Conservation (phyloP, 139 green algal genomes). For the Tetradesmus lagerheimii region DNA sequence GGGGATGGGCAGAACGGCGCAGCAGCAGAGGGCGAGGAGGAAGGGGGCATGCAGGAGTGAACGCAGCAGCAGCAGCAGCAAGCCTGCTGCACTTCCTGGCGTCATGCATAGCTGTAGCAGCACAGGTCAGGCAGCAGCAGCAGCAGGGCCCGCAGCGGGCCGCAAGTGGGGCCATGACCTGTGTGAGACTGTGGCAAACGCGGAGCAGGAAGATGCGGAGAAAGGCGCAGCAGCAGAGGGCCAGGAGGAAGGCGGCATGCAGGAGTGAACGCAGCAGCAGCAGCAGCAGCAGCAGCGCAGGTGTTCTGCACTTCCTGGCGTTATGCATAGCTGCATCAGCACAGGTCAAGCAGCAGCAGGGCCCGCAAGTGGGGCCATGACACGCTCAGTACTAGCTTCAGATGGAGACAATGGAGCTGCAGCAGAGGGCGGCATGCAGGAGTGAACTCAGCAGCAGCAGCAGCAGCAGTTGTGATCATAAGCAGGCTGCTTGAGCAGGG, state of each 20-base stretch:
- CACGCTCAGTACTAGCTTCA: background rate
- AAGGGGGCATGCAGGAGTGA: conserved; percentile 25
- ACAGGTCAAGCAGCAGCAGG: background rate
- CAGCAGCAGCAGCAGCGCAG: too few relatives aligned
- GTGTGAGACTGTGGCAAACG: background rate
- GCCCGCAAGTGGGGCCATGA: conserved; percentile 29
- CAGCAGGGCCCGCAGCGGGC: background rate
- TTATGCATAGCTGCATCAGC: background rate
- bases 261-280: conserved; percentile 21
- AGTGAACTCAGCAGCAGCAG: conserved; percentile 17
- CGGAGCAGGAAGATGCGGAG: background rate
- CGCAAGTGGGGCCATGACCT: conserved; percentile 32
- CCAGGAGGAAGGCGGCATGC: background rate
- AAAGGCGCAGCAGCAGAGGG: background rate
- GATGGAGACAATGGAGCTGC: background rate
- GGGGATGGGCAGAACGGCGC: background rate
- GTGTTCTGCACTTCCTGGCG: too few relatives aligned
- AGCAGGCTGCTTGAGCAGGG: too few relatives aligned
- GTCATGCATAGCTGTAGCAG: background rate
- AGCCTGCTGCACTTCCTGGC: too few relatives aligned
- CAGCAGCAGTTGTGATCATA: too few relatives aligned
- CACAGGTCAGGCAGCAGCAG: background rate
- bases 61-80: background rate
- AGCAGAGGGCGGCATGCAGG: conserved; percentile 7
- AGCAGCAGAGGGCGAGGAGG: background rate